Percentiles rank a stretch among this genome's conserved stretches.
phyloP scores from a whole-genome alignment of 2,329 filamentous ascomycete genomes.

The Phyllosticta citribraziliensis region DNA sequence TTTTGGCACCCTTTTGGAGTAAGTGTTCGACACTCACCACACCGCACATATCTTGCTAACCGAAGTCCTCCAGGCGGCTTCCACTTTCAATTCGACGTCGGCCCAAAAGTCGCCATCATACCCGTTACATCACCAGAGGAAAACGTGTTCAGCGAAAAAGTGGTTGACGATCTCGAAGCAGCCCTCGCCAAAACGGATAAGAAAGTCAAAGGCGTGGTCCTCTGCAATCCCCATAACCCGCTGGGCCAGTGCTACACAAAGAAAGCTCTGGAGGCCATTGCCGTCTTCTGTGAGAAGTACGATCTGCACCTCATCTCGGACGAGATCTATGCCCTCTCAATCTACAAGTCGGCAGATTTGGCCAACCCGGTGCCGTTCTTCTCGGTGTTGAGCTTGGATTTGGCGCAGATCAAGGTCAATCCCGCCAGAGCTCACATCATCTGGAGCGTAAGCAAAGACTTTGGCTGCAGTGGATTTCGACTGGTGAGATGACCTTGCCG shows the following conservation, averaged over 20 bases:
- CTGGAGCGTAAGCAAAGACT: conserved; percentile 26
- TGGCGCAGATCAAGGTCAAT: conserved; percentile 11
- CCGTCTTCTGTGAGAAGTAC: conserved; percentile 22
- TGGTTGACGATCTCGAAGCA: conserved; percentile 28
- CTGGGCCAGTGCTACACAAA: conserved; percentile 22
- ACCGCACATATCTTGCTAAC: neutral
- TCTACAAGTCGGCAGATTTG: conserved; percentile 12
- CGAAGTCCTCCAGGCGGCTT: conserved; percentile 13
- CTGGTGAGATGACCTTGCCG: conserved; percentile 7
- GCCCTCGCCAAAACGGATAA: conserved; percentile 18
- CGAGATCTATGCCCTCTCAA: conserved; percentile 29
- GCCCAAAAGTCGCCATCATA: too few species aligned
- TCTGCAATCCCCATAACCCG: conserved; percentile 39
- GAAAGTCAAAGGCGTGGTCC: conserved; percentile 30
- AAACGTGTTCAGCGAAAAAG: conserved; percentile 29
- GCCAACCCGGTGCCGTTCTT: conserved; percentile 13
- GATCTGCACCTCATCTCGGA: conserved; percentile 26
- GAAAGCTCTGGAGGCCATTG: conserved; percentile 15
- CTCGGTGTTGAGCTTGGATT: conserved; percentile 18
- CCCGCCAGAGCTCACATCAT: conserved; percentile 20
- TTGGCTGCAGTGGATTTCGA: conserved; percentile 24
- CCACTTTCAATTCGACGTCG: conserved; percentile 13
- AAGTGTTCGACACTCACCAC: conserved; percentile 2
- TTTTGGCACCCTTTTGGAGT: conserved; percentile 24
- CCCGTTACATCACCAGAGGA: conserved; percentile 28